A percentile compares a stretch with the other conserved stretches of the same genome.
These are phyloP conservation scores for Penicillium polonicum DNA, from an alignment of 2,329 filamentous ascomycete species.

Conservation along the genomic window DNA sequence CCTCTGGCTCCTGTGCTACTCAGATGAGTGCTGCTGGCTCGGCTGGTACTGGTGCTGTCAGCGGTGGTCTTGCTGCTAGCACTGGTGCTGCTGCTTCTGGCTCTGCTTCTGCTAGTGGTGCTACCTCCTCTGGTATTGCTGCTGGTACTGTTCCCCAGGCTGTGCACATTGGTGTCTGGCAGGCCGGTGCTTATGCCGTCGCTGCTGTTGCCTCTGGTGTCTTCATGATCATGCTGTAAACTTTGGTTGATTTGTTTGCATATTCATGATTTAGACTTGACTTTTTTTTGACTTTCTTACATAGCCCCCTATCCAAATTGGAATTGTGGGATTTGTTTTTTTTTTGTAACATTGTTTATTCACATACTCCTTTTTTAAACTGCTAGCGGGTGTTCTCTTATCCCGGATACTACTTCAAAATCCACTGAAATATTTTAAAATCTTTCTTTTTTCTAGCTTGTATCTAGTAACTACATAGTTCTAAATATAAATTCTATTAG, in stretches of 20 bases:
- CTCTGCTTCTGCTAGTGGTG: conserved; percentile 13
- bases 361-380: conserved; percentile 13
- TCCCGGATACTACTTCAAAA: conserved; percentile 2
- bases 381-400: conserved; percentile 12
- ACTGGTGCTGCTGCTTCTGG: conserved; percentile 20
- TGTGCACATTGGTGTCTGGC: conserved; percentile 42
- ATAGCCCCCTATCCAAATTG: not conserved
- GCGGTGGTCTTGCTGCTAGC: conserved; percentile 35
- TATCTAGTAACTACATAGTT: not conserved
- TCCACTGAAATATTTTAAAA: not conserved
- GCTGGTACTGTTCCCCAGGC: conserved; percentile 32
- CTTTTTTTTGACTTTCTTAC: not conserved
- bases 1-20: conserved; percentile 19
- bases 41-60: conserved; percentile 42
- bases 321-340: conserved; percentile 8
- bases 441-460: not conserved
- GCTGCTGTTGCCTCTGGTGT: conserved; percentile 45
- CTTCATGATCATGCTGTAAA: conserved; percentile 50
- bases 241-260: conserved; percentile 1
- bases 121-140: conserved; percentile 36
- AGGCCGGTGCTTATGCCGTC: conserved; percentile 46
- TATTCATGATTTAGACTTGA: not conserved
- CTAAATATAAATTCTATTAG: too few species aligned
- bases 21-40: conserved; percentile 31
- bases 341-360: conserved; percentile 14